Conservation (phyloP, 768 basidiomycete genomes). For the Tricholoma bakamatsutake region DNA sequence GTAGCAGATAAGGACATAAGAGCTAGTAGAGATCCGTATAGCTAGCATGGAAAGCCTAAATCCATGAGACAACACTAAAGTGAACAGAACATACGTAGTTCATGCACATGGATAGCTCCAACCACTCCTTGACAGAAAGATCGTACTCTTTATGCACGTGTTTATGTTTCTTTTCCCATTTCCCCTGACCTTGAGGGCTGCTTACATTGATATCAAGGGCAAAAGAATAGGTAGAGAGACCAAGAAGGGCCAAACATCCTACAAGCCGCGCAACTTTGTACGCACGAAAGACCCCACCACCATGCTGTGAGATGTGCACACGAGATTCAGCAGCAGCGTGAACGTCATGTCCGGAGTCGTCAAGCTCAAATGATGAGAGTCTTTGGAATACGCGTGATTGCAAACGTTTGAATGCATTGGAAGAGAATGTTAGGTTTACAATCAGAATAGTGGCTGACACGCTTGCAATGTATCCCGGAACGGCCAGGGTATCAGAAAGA, state of each 20-base stretch:
- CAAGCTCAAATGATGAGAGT: neutral
- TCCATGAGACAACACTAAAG: neutral
- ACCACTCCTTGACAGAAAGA: conserved; percentile 21
- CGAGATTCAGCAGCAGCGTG: conserved; percentile 24
- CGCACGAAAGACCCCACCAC: conserved; percentile 41
- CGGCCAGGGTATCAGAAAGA: conserved; percentile 10
- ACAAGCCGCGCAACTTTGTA: conserved; percentile 42
- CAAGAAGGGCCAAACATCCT: conserved; percentile 41
- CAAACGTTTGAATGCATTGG: neutral
- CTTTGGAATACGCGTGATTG: conserved; percentile 4
- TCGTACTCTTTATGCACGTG: conserved; percentile 10
- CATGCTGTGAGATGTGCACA: conserved; percentile 35
- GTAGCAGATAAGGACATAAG: conserved; percentile 33
- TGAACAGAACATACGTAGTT: conserved; percentile 22
- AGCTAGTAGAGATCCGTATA: conserved; percentile 40
- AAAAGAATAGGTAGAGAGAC: conserved; percentile 38
- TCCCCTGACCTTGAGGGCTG: conserved; percentile 8
- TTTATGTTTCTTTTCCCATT: conserved; percentile 24
- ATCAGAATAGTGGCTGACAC: conserved; percentile 11
- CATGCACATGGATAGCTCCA: conserved; percentile 25
- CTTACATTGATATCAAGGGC: conserved; percentile 22
- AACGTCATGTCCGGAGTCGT: neutral
- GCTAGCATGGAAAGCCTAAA: conserved; percentile 18
- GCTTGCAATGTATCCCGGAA: conserved; percentile 14
- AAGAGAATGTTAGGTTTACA: conserved; percentile 10